A percentile compares a stretch with the other conserved stretches of the same genome.
Conservation (phyloP, 129 eudicot species). For the Tanacetum coccineum region DNA sequence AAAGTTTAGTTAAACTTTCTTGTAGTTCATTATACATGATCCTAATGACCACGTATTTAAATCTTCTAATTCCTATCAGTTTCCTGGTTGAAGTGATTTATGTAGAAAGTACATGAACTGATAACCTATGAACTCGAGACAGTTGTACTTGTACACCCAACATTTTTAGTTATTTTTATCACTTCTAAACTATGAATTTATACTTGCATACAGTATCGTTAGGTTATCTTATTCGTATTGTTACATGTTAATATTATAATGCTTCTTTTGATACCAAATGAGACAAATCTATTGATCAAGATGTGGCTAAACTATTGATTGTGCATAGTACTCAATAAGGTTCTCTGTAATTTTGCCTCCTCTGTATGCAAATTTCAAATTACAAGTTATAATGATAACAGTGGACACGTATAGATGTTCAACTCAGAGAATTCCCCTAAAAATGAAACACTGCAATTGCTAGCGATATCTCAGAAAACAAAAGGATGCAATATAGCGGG, state of each 20-base stretch:
- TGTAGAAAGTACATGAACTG: not conserved
- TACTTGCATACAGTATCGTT: not conserved
- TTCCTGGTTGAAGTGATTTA: not conserved
- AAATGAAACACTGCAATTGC: not conserved
- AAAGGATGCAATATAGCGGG: not conserved
- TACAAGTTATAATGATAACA: not conserved
- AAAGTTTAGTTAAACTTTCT: not conserved
- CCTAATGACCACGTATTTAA: no score
- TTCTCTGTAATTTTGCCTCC: no score
- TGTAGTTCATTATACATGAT: not conserved
- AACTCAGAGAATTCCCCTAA: not conserved
- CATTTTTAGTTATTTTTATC: not conserved
- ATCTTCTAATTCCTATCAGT: not conserved
- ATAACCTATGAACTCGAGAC: not conserved
- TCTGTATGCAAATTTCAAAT: not conserved
- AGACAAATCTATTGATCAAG: not conserved
- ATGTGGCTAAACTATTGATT: not conserved
- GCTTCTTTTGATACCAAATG: not conserved
- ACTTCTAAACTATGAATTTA: not conserved
- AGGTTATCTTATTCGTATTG: not conserved
- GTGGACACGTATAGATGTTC: constrained; percentile 1
- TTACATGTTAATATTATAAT: not conserved
- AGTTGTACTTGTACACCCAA: not conserved
- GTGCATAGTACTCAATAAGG: not conserved
- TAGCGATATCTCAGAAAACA: not conserved